These are phyloP conservation scores for Naumovozyma dairenensis DNA, from an alignment of 805 yeast species.

Conservation along the genomic window DNA sequence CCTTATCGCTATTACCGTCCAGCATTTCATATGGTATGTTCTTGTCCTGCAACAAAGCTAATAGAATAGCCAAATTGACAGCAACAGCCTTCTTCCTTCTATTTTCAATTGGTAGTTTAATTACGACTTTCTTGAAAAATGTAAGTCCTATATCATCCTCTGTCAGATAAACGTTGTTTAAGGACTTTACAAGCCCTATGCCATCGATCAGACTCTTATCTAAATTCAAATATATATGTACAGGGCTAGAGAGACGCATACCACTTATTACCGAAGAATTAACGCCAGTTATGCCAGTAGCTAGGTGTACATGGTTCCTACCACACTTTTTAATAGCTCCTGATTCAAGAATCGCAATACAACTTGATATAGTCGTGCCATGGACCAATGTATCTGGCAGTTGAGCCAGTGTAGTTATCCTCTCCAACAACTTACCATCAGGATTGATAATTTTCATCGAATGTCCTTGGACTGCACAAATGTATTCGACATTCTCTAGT, in stretches of 20 bases:
- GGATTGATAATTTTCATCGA: conserved; percentile 39
- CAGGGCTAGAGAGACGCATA: conserved; percentile 45
- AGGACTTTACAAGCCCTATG: conserved; percentile 44
- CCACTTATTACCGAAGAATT: conserved; percentile 56
- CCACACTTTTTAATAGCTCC: conserved; percentile 60
- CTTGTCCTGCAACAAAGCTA: conserved; percentile 1
- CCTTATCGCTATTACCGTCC: too few species aligned
- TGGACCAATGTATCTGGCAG: conserved; percentile 57
- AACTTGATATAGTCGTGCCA: conserved; percentile 55
- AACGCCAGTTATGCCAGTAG: conserved; percentile 43
- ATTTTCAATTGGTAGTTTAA: conserved; percentile 4
- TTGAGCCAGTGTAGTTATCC: conserved; percentile 29
- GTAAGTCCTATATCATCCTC: conserved; percentile 39
- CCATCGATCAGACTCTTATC: conserved; percentile 34
- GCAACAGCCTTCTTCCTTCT: conserved; percentile 2
- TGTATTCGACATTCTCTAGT: conserved; percentile 22
- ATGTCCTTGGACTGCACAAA: conserved; percentile 96
- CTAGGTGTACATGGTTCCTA: conserved; percentile 81
- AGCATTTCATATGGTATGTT: conserved; percentile 11
- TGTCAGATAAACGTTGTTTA: conserved; percentile 67
- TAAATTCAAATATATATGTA: conserved; percentile 55
- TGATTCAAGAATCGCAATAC: conserved; percentile 37
- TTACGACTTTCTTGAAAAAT: conserved; percentile 17
- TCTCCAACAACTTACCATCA: conserved; percentile 35
- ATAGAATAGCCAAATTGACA: conserved; percentile 2